Evolutionary conservation across 805 yeast species (phyloP), one percentile per base, ranked within the genome.

Genomic region (Suhomyces sp.): DNA sequence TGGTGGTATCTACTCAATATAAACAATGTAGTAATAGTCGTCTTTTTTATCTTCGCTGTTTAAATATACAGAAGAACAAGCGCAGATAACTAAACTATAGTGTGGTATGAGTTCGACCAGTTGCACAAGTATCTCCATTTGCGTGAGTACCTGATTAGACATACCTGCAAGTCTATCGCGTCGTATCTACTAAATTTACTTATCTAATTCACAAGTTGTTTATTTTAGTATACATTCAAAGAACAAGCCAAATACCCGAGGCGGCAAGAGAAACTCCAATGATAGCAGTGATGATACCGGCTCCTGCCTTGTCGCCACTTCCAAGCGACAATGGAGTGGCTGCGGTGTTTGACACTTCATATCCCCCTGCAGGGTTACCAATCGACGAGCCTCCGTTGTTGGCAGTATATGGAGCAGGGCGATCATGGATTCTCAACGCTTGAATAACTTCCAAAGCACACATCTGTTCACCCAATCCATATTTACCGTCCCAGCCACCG

Each of bases 391-490:
- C 97, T 47, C 96, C 96, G 45, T 74, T 74, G 1, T 64, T 51
- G 15, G 81, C 76, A 1, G 91, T 83, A 56, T 77, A 82, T 1
- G 97, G 97, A 35, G 81, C 63, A 2, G 79, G 78, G 46, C 77
- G 69, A 4, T 74, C 65, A 27, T 47, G 53, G 13, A 78, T 73
- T 50, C 60, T 60, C 50, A 83, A 64, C 54, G 73, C 77, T 57
- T 77, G 81, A 50, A 88, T 80, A 4, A 79, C 80, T 66, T 88
- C 94, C 56, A 86, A 73, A 0, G 94, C 90, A 49, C 79, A 71
- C 83, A 88, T 84, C 69, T 88, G 90, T 68, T 88, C 96, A 60
- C 94, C 94, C 29, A 88, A 70, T 26, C 96, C 94, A 62, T 81
- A 88, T 46, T 60, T 57, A 0, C 82, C 85, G 68, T 88, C 94